phyloP scores from a whole-genome alignment of 805 yeast species.

The Yueomyces sp. region DNA sequence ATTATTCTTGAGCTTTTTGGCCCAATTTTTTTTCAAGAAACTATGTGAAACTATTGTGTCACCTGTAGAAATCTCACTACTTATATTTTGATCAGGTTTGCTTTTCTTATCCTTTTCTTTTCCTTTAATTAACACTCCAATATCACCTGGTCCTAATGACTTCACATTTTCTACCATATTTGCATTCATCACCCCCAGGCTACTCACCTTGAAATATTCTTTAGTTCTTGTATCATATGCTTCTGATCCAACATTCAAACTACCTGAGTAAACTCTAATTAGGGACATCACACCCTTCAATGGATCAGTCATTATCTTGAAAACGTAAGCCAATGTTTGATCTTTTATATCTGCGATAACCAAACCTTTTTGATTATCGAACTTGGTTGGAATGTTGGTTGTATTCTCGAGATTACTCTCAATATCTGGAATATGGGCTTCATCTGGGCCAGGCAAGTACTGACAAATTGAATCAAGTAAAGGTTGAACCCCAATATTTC shows the following conservation, averaged over 20 bases:
- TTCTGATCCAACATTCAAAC: slow-evolving; percentile 44
- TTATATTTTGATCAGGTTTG: slow-evolving; percentile 38
- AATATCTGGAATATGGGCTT: slow-evolving; percentile 45
- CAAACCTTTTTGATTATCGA: slow-evolving; percentile 34
- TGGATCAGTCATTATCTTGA: slow-evolving; percentile 81
- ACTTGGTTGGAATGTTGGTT: slow-evolving; percentile 20
- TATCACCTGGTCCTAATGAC: slow-evolving; percentile 58
- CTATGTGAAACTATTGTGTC: slow-evolving; percentile 70
- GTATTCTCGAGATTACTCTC: slow-evolving; percentile 11
- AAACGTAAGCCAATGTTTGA: slow-evolving; percentile 69
- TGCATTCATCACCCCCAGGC: slow-evolving; percentile 76
- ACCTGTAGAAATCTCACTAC: slow-evolving; percentile 44
- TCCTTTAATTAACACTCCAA: slow-evolving; percentile 46
- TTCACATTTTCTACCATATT: slow-evolving; percentile 65
- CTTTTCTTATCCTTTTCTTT: slow-evolving; percentile 11
- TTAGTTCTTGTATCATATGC: slow-evolving; percentile 62
- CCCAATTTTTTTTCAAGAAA: slow-evolving; percentile 32
- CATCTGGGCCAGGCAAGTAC: slow-evolving; percentile 74
- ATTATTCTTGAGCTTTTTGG: slow-evolving; percentile 27
- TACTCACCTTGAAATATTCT: slow-evolving; percentile 49
- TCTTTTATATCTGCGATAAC: slow-evolving; percentile 43
- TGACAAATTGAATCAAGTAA: slow-evolving; percentile 68
- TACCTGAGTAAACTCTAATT: slow-evolving; percentile 81
- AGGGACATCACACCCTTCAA: slow-evolving; percentile 73
- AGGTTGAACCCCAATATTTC: slow-evolving; percentile 91